These are phyloP conservation scores for Nannochloris sp. DNA, from an alignment of 139 green algal genomes.

Conservation along the genomic window DNA sequence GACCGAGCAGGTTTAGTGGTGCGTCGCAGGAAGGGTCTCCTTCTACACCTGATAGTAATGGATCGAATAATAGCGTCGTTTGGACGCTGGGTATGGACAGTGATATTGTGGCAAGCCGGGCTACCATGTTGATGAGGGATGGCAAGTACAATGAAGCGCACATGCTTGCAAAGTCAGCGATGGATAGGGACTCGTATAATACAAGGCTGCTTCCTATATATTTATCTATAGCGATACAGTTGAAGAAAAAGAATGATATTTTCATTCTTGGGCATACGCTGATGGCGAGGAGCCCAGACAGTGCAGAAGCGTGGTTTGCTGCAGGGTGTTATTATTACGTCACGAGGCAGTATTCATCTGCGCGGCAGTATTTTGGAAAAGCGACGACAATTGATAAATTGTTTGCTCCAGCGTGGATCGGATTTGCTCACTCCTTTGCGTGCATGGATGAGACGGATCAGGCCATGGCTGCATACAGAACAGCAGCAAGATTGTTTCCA, in stretches of 20 bases:
- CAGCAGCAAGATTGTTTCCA: conserved; percentile 82
- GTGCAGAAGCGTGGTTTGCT: conserved; percentile 77
- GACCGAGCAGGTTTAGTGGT: neutral
- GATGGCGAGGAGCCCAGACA: conserved; percentile 74
- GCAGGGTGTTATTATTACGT: conserved; percentile 93
- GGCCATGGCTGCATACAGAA: conserved; percentile 93
- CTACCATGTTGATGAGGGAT: conserved; percentile 64
- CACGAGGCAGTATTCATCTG: conserved; percentile 51
- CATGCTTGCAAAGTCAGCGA: conserved; percentile 43
- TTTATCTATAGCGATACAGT: conserved; percentile 64
- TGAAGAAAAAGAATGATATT: conserved; percentile 82
- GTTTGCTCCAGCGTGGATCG: conserved; percentile 88
- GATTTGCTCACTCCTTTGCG: conserved; percentile 87
- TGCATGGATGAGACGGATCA: conserved; percentile 77
- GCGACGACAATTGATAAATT: conserved; percentile 66
- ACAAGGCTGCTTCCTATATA: conserved; percentile 53
- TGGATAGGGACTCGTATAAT: conserved; percentile 68
- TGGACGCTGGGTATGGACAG: conserved; percentile 50
- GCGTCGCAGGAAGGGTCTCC: neutral
- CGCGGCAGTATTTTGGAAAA: conserved; percentile 74
- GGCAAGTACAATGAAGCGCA: conserved; percentile 41
- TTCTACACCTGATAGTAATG: neutral
- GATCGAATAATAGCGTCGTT: neutral
- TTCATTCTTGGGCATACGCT: conserved; percentile 72
- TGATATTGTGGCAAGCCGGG: conserved; percentile 60